These are phyloP conservation scores for Skeletonema tropicum DNA, from an alignment of 108 stramenopile genomes.

Conservation along the genomic window DNA sequence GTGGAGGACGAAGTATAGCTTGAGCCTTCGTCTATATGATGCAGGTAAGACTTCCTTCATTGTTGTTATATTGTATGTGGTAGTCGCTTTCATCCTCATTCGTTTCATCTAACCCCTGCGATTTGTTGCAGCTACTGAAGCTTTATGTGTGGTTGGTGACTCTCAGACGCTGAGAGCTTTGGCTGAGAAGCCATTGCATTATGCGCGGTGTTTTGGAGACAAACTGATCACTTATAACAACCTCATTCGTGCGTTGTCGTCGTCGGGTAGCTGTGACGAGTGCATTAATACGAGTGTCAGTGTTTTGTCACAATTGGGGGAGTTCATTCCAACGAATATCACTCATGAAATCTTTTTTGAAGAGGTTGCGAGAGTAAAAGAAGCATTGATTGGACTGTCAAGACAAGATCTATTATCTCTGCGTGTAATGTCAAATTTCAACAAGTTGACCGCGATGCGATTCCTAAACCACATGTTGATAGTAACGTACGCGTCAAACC, in stretches of 20 bases:
- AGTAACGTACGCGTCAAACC: slow-evolving; percentile 23
- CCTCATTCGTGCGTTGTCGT: slow-evolving; percentile 27
- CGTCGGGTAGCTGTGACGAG: slow-evolving; percentile 16
- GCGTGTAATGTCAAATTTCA: slow-evolving; percentile 21
- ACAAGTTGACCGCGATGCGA: slow-evolving; percentile 53
- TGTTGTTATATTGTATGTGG: no score
- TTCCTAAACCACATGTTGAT: slow-evolving; percentile 41
- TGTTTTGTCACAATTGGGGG: slow-evolving; percentile 40
- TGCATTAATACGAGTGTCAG: slow-evolving; percentile 25
- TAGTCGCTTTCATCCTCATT: not conserved
- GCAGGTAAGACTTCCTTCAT: slow-evolving; percentile 18
- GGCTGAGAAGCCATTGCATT: slow-evolving; percentile 20
- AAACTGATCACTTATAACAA: slow-evolving; percentile 41
- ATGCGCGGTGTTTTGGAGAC: slow-evolving; percentile 35
- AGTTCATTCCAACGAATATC: slow-evolving; percentile 28
- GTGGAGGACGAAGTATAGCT: slow-evolving; percentile 63
- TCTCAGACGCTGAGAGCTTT: slow-evolving; percentile 20
- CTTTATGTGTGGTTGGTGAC: slow-evolving; percentile 38
- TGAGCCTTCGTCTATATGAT: slow-evolving; percentile 59
- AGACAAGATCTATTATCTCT: slow-evolving; percentile 29
- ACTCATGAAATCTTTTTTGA: not conserved
- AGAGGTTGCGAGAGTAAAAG: slow-evolving; percentile 17
- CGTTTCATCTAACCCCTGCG: not conserved
- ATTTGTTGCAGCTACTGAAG: slow-evolving; percentile 28
- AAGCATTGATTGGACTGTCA: slow-evolving; percentile 18